These are phyloP conservation scores for Vaccinium darrowii DNA, from an alignment of 148 eudicot species.

Conservation along the genomic window DNA sequence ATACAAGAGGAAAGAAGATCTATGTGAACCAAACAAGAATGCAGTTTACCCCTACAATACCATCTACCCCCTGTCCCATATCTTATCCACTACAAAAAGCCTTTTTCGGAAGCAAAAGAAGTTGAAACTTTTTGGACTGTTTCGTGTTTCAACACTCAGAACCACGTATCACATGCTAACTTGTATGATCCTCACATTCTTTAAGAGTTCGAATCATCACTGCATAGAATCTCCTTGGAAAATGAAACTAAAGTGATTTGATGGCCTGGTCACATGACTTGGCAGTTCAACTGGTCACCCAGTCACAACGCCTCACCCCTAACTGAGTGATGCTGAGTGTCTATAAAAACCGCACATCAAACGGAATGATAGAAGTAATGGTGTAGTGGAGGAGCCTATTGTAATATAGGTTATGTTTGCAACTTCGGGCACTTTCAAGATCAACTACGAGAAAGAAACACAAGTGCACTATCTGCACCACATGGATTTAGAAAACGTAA, in stretches of 20 bases:
- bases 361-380: neutral
- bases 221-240: neutral
- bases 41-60: neutral
- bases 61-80: neutral
- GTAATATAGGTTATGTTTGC: neutral
- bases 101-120: neutral
- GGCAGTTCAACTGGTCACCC: conserved; percentile 6
- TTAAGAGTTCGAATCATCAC: neutral
- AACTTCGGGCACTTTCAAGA: neutral
- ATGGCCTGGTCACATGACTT: neutral
- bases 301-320: conserved; percentile 5
- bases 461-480: conserved; percentile 9
- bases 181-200: neutral
- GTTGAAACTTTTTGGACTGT: neutral
- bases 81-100: neutral
- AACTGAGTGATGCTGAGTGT: neutral
- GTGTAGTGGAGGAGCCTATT: neutral
- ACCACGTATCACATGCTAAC: neutral
- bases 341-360: neutral
- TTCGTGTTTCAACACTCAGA: neutral
- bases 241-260: neutral
- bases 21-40: neutral
- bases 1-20: neutral
- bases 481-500: neutral
- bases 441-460: neutral